Conservation (phyloP, 495 filamentous ascomycete genomes). For the Penicillium subrubescens region DNA sequence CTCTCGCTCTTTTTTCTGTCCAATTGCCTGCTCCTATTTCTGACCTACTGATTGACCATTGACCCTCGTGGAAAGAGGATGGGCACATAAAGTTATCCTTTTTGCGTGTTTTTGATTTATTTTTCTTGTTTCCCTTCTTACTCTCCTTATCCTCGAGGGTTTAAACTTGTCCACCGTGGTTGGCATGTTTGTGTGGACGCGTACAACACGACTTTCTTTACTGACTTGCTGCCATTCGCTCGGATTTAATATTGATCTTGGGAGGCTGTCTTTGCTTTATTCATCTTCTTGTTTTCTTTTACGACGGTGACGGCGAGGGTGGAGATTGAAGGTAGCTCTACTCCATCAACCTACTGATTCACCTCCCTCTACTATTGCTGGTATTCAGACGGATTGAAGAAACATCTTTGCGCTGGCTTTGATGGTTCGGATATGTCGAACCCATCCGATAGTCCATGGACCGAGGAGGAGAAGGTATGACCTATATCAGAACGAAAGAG, state of each 20-base stretch:
- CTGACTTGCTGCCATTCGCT: slow-evolving; percentile 25
- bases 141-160: slow-evolving; percentile 16
- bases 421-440: slow-evolving; percentile 53
- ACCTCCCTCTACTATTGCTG: not conserved
- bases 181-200: not conserved
- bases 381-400: slow-evolving; percentile 6
- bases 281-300: slow-evolving; percentile 16
- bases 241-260: slow-evolving; percentile 24
- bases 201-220: slow-evolving; percentile 5
- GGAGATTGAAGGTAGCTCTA: not conserved
- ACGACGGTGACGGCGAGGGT: not conserved
- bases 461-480: slow-evolving; percentile 62
- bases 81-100: slow-evolving; percentile 12
- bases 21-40: not conserved
- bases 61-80: slow-evolving; percentile 1
- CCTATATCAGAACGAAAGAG: not conserved
- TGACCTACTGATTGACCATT: not conserved
- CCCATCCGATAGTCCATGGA: slow-evolving; percentile 54
- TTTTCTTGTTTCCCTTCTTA: slow-evolving; percentile 13
- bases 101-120: slow-evolving; percentile 12
- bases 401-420: slow-evolving; percentile 28
- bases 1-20: not conserved
- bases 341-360: not conserved
- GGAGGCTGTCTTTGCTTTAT: slow-evolving; percentile 33
- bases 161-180: slow-evolving; percentile 7